Conservation (phyloP, 1,139 yeast species). For the Yamadazyma aaseri region DNA sequence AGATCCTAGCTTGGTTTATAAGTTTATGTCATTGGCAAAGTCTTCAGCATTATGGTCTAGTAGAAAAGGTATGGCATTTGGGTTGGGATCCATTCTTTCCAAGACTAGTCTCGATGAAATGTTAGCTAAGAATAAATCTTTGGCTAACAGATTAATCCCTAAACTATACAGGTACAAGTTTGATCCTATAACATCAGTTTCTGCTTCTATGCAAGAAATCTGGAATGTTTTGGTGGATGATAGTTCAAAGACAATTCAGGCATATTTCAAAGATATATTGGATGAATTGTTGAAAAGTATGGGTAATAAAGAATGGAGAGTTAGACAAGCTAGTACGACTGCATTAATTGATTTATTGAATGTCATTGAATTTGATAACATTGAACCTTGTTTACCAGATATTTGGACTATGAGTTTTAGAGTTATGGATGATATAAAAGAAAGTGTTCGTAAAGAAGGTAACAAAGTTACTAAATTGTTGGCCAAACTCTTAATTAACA, state of each 20-base stretch:
- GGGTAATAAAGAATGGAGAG: conserved; percentile 90
- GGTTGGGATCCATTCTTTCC: conserved; percentile 80
- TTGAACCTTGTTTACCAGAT: conserved; percentile 55
- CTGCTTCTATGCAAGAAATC: conserved; percentile 82
- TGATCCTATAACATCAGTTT: conserved; percentile 78
- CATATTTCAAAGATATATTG: conserved; percentile 58
- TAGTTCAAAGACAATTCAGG: conserved; percentile 52
- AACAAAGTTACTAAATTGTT: conserved; percentile 63
- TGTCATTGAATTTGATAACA: conserved; percentile 52
- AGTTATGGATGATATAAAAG: conserved; percentile 90
- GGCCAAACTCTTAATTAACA: conserved; percentile 61
- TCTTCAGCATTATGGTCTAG: conserved; percentile 91
- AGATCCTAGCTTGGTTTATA: conserved; percentile 90
- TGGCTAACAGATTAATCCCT: conserved; percentile 69
- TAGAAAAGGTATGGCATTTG: conserved; percentile 91
- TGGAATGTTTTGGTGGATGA: conserved; percentile 76
- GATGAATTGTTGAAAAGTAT: conserved; percentile 66
- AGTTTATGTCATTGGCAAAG: conserved; percentile 90
- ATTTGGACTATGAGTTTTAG: conserved; percentile 91
- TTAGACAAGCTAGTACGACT: conserved; percentile 81
- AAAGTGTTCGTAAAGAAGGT: conserved; percentile 86
- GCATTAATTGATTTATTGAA: conserved; percentile 75
- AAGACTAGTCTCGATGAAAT: conserved; percentile 71
- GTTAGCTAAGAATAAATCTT: conserved; percentile 50
- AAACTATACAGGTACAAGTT: conserved; percentile 79